phyloP scores from a whole-genome alignment of 1,284 basidiomycete species.

The Meira nashicola region DNA sequence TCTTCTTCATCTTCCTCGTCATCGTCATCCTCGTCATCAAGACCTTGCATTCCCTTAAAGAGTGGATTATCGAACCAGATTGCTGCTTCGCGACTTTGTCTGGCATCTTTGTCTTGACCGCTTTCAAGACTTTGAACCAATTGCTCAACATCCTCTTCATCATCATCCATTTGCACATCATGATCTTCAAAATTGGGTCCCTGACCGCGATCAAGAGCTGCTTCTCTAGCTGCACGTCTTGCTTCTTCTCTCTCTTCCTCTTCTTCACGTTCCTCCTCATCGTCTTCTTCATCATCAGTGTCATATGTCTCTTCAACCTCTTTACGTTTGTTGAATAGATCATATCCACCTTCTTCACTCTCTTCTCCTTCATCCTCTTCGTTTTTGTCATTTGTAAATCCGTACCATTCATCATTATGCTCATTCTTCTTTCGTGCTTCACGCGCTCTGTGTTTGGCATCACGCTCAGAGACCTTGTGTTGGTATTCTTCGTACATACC shows the following conservation, averaged over 20 bases:
- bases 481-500: constrained; percentile 83
- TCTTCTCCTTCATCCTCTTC: constrained; percentile 27
- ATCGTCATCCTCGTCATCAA: constrained; percentile 57
- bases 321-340: constrained; percentile 65
- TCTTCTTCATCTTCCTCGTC: constrained; percentile 33
- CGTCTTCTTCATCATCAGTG: constrained; percentile 55
- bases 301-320: constrained; percentile 60
- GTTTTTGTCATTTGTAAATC: constrained; percentile 25
- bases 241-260: constrained; percentile 55
- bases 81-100: constrained; percentile 58
- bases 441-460: constrained; percentile 83
- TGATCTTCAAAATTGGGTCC: constrained; percentile 14
- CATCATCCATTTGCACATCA: constrained; percentile 17
- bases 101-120: constrained; percentile 24
- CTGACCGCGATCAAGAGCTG: constrained; percentile 6
- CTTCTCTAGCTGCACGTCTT: constrained; percentile 37
- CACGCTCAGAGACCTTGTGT: constrained; percentile 72
- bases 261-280: constrained; percentile 50
- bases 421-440: constrained; percentile 73
- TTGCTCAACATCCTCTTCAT: constrained; percentile 22
- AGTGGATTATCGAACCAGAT: constrained; percentile 95
- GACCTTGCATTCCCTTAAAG: constrained; percentile 70
- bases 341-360: constrained; percentile 63
- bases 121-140: constrained; percentile 31
- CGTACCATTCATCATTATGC: constrained; percentile 50